Evolutionary conservation across 2,329 filamentous ascomycete genomes (phyloP), one percentile per base, ranked within the genome.

Genomic region (Coleophoma crateriformis): DNA sequence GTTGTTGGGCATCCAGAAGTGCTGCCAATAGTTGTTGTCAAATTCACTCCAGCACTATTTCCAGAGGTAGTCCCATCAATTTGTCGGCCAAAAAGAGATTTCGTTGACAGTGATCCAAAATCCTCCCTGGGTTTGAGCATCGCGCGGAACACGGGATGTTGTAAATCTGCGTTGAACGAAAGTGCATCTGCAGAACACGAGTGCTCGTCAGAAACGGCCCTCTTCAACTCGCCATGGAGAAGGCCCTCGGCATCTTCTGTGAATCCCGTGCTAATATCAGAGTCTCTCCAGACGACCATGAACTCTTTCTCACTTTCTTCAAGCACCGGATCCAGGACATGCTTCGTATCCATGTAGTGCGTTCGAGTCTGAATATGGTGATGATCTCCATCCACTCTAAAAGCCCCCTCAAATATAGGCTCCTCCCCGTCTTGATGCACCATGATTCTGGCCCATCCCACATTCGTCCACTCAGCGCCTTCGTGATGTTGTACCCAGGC

Each of bases 201-300:
- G 7, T 73, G 68, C 14, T 67, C 67, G 32, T 67, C 63, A 4
- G 44, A 49, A 7, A 56, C 33, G 4, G 50, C 50, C 54, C 59
- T 62, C 48, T 55, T 63, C 52, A 66, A 49, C 32, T 66, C 64
- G 6, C 47, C 50, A 48, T 64, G 61, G 54, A 92, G 85, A 19
- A 73, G 69, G 48, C 79, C 78, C 35, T 70, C 67, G n/a, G 62
- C 62, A 54, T 63, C 51, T 64, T 60, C 15, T 66, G 60, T 39
- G 61, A 58, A 33, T 72, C 66, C 56, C 22, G 48, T 42, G 17
- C 51, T 52, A 62, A 96, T 82, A 66, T 99, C 94, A 27, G 90
- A 95, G 64, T 97, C 91, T 56, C 91, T 82, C 78, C 89, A 97
- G 1, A 96, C 78, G 34, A 96, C 77, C 91, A 99, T 94, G 63